Base-by-base conservation (phyloP, 2,329 filamentous ascomycete species). In the Phialocephala subalpina region DNA sequence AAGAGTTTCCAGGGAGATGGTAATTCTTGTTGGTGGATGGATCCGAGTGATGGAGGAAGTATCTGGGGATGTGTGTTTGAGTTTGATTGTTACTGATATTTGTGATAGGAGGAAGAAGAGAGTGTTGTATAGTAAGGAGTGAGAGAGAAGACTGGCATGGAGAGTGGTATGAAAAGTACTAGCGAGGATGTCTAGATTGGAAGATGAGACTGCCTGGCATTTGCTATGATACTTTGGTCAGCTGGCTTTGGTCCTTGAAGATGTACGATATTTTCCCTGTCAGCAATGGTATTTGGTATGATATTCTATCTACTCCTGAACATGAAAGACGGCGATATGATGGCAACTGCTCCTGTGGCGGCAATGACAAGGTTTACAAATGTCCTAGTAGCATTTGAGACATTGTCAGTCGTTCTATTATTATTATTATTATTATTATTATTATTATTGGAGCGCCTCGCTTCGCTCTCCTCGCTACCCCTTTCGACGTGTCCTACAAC, bases 11-110 rank as follows among this genome's bases (percentile, higher is more conserved):
- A n/a, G 25, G 29, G 58, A 22, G 18, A 42, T 11, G 58, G 16
- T 3, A 11, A n/a, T 8, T 25, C 27, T 33, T 60, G 58, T 53
- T 60, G 58, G 58, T 45, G 45, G 58, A 53, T 53, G 49, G 49
- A 29, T 53, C 25, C 27, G 27, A 22, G 27, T 29, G 42, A 60
- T 35, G 33, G 12, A 4, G 45, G 25, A 11, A 20, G 40, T n/a
- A 27, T 29, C 11, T 60, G 45, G 40, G 45, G 27, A 22, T 60
- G 58, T 52, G 25, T 25, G 8, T 60, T 60, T 60, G 20, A 49
- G 29, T 60, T 60, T 38, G 33, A 52, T 60, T 60, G 58, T 38
- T 60, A 38, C 12, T 27, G 18, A 27, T 7, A 5, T 14, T 57
- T 25, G 49, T 22, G n/a, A 2, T 25, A 9, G 18, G 8, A 11